Evolutionary conservation across 768 basidiomycete species (phyloP), one percentile per base, ranked within the genome.

Genomic region (Tremella yokohamensis): DNA sequence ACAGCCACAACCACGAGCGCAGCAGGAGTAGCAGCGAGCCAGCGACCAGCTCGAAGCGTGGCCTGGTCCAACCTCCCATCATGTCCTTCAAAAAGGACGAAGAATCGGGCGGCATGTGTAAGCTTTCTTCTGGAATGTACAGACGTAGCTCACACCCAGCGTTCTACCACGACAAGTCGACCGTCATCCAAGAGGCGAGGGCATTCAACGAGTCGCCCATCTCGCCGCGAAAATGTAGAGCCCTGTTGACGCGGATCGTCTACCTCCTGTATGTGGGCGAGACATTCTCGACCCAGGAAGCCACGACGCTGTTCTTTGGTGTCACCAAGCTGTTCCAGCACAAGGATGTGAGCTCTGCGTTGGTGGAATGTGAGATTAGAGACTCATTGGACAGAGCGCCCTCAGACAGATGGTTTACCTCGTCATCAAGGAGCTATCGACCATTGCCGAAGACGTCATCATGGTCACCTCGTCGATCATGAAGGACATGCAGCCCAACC

Each of bases 401-500:
- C 81, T 99, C 61, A 86, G 96, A 57, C 96, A 99, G 78, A 93
- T 92, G 80, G 93, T 99, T 22, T 99, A 99, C 80, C 83, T 99
- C 59, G 89, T 94, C 52, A 97, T 99, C 80, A 99, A 98, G 80
- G 96, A 99, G 78, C 83, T 99, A 11, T 87, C 92, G 25, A 85
- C 84, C 37, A 87, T 88, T n/a, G 90, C 96, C 15, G 92, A 99
- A 77, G 94, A 98, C 81, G 91, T 98, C 25, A 96, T 99, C 68
- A 99, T 99, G 91, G 93, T 97, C 62, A 99, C 96, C 9, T 89
- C 87, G 76, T 96, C 91, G 71, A 97, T 99, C 77, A 96, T 96
- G 93, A 98, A 98, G 81, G 96, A 99, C 73, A 99, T 98, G 91
- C 96, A 99, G 72, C 88, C 93, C 54, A 97, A 96, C 75, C 87